Evolutionary conservation across 2,329 filamentous ascomycete species (phyloP).

Genomic region (Aspergillus thermomutatus): DNA sequence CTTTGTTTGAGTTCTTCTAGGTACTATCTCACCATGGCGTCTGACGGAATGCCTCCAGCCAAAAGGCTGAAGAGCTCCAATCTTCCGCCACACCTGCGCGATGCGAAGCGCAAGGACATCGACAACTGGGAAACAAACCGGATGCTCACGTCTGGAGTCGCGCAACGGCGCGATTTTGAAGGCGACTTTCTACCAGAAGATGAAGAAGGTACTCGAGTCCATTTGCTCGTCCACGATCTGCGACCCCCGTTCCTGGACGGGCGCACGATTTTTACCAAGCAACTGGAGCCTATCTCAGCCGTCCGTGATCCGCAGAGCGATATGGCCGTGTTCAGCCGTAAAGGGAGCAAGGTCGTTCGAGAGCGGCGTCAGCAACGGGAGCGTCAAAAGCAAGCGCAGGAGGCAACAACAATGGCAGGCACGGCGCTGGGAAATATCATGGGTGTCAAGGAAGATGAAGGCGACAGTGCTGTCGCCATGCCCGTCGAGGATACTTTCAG

Average conservation of each 20-base stretch:
- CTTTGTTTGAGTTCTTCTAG: not conserved
- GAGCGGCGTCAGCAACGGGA: slow-evolving; percentile 90
- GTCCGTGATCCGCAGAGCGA: slow-evolving; percentile 93
- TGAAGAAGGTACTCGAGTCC: slow-evolving; percentile 82
- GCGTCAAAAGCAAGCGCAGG: slow-evolving; percentile 87
- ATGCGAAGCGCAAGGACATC: slow-evolving; percentile 78
- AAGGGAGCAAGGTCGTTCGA: slow-evolving; percentile 88
- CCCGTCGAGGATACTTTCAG: slow-evolving; percentile 69
- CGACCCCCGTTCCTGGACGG: slow-evolving; percentile 94
- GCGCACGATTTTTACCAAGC: slow-evolving; percentile 93
- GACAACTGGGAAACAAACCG: slow-evolving; percentile 99
- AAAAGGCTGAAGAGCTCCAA: slow-evolving; percentile 39
- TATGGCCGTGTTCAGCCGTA: slow-evolving; percentile 96
- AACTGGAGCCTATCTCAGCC: slow-evolving; percentile 89
- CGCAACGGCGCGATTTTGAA: slow-evolving; percentile 78
- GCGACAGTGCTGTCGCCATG: slow-evolving; percentile 77
- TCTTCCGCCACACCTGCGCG: slow-evolving; percentile 34
- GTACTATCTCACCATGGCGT: slow-evolving; percentile 25
- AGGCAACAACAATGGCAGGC: slow-evolving; percentile 88
- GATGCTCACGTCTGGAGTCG: slow-evolving; percentile 94
- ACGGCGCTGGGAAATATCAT: slow-evolving; percentile 92
- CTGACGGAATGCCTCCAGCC: slow-evolving; percentile 35
- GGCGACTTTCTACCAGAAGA: slow-evolving; percentile 80
- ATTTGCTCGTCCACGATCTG: slow-evolving; percentile 88
- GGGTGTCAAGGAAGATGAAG: slow-evolving; percentile 87